phyloP scores from a whole-genome alignment of 345 rosid genomes.

The Moringa oleifera region DNA sequence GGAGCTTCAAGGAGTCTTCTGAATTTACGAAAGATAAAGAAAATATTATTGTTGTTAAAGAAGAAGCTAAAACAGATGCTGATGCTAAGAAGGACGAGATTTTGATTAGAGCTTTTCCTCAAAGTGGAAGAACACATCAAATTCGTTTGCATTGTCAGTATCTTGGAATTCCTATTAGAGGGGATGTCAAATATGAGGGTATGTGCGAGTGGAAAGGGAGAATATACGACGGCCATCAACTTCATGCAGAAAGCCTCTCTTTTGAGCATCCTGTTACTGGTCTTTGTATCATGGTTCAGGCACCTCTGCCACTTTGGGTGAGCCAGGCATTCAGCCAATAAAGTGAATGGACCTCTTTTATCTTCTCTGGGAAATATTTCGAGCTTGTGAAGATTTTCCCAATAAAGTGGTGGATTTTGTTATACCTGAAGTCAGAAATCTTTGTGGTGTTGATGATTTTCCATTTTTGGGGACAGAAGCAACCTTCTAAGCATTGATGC shows the following conservation, averaged over 20 bases:
- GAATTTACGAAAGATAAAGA: slow-evolving; percentile 23
- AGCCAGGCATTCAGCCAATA: slow-evolving; percentile 12
- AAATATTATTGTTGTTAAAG: slow-evolving; percentile 37
- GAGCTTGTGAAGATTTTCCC: neutral
- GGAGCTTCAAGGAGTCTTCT: slow-evolving; percentile 16
- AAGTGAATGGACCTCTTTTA: neutral
- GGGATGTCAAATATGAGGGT: slow-evolving; percentile 93
- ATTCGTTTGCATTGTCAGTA: slow-evolving; percentile 87
- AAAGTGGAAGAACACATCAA: slow-evolving; percentile 91
- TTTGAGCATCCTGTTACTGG: slow-evolving; percentile 70
- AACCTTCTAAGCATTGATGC: neutral
- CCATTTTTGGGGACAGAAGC: neutral
- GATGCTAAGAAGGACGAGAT: slow-evolving; percentile 40
- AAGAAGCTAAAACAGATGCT: slow-evolving; percentile 27
- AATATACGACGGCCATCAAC: slow-evolving; percentile 53
- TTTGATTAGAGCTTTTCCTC: slow-evolving; percentile 71
- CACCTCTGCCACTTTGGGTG: slow-evolving; percentile 75
- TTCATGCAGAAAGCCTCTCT: slow-evolving; percentile 82
- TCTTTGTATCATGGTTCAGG: slow-evolving; percentile 31
- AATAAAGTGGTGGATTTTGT: too few relatives aligned
- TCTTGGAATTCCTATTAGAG: slow-evolving; percentile 72
- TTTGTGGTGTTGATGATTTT: neutral
- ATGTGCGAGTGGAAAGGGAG: slow-evolving; percentile 61
- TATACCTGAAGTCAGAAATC: too few relatives aligned
- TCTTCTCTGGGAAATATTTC: slow-evolving; percentile 1